A percentile compares a stretch with the other conserved stretches of the same genome.
Evolutionary conservation across 2,329 filamentous ascomycete genomes (phyloP).

Genomic region (Dothistroma pini): DNA sequence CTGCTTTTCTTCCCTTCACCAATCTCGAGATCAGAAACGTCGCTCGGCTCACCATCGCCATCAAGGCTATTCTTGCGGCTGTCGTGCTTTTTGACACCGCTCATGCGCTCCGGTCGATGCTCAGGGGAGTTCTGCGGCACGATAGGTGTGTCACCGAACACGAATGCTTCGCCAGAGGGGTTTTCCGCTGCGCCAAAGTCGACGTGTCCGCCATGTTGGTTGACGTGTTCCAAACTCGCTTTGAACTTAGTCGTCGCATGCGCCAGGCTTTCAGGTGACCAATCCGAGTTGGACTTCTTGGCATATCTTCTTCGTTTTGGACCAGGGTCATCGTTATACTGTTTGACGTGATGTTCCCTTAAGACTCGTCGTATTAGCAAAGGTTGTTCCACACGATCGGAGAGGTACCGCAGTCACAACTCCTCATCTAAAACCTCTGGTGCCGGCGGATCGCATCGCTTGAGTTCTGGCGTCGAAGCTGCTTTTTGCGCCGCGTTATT

Average conservation of each 20-base stretch:
- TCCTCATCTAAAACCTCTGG: slow-evolving; percentile 45
- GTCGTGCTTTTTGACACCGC: neutral
- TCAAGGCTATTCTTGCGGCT: neutral
- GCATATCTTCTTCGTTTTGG: neutral
- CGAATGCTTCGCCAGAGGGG: neutral
- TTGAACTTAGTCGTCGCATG: neutral
- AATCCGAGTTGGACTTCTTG: neutral
- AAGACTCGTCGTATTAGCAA: slow-evolving; percentile 5
- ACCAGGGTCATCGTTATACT: neutral
- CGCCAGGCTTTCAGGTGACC: neutral
- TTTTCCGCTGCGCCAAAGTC: neutral
- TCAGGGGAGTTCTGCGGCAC: neutral
- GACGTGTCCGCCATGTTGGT: neutral
- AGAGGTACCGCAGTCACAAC: slow-evolving; percentile 35
- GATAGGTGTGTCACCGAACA: neutral
- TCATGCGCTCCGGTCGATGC: neutral
- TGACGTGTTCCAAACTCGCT: neutral
- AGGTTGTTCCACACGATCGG: neutral
- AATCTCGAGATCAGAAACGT: neutral
- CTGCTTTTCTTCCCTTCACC: neutral
- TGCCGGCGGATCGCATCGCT: slow-evolving; percentile 13
- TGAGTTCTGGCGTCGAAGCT: slow-evolving; percentile 29
- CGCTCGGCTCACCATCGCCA: neutral
- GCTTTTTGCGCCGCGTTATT: slow-evolving; percentile 28
- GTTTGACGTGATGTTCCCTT: neutral